Evolutionary conservation across 192 early-diverging fungal species (phyloP).

Genomic region (Coemansia sp.): DNA sequence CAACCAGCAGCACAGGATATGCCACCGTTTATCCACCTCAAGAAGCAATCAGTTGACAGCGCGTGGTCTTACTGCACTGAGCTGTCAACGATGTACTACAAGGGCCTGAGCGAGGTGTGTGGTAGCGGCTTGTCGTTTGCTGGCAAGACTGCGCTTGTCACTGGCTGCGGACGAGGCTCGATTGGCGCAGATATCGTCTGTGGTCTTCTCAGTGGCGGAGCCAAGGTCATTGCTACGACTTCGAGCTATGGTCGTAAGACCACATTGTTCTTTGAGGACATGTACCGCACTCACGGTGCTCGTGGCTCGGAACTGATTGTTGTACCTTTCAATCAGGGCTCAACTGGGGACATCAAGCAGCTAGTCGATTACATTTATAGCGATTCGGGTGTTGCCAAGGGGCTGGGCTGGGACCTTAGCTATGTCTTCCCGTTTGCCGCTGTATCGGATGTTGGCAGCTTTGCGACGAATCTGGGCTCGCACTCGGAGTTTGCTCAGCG

Average conservation of each 20-base stretch:
- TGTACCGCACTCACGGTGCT: slow-evolving; percentile 86
- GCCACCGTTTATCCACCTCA: slow-evolving; percentile 38
- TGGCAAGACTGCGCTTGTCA: slow-evolving; percentile 81
- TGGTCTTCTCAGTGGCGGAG: slow-evolving; percentile 89
- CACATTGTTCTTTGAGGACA: slow-evolving; percentile 84
- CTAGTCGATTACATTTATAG: slow-evolving; percentile 84
- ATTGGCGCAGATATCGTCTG: slow-evolving; percentile 92
- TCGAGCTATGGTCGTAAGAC: slow-evolving; percentile 81
- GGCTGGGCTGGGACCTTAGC: slow-evolving; percentile 89
- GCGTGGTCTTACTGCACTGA: slow-evolving; percentile 75
- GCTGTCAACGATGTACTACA: slow-evolving; percentile 75
- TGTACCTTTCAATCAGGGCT: slow-evolving; percentile 96
- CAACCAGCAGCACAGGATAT: slow-evolving; percentile 60
- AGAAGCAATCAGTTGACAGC: slow-evolving; percentile 20
- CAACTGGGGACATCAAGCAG: slow-evolving; percentile 76
- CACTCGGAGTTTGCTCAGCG: slow-evolving; percentile 90
- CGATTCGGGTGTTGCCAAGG: slow-evolving; percentile 49
- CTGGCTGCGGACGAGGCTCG: slow-evolving; percentile 88
- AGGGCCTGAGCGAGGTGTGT: slow-evolving; percentile 72
- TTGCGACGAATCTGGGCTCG: slow-evolving; percentile 81
- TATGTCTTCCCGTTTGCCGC: slow-evolving; percentile 94
- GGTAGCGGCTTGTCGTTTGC: slow-evolving; percentile 82
- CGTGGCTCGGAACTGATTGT: slow-evolving; percentile 84
- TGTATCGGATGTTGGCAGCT: slow-evolving; percentile 82
- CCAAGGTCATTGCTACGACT: slow-evolving; percentile 89